Base-by-base conservation (phyloP, 1,139 yeast genomes). In the Entelexis sorbosivorans region DNA sequence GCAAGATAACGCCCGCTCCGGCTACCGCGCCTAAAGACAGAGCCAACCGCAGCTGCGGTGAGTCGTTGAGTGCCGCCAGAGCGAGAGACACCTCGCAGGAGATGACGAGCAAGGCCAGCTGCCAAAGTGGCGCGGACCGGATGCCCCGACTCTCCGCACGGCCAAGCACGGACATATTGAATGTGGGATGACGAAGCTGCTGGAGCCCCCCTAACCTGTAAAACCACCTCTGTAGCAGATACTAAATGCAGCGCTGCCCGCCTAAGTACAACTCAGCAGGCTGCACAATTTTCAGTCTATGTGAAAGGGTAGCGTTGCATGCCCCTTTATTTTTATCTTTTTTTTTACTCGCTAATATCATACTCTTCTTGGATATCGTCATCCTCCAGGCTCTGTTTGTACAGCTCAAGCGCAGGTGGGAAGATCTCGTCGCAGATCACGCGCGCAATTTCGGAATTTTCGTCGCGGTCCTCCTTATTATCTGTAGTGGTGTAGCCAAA, bases 351-450 rank as follows among this genome's bases (percentile, higher is more conserved):
- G 24, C 61, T 54, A 13, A 59, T 33, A 26, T 58, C 59, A 39
- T 53, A 57, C 44, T 57, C 61, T 14, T 55, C 60, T 11, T 50
- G 56, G 7, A 53, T 36, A 4, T 59, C 59, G 17, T 56, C 54
- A 5, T 56, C 60, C 13, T 52, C 52, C 11, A 31, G 36, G 14
- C 47, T 44, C 32, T 56, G 55, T 11, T 62, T 63, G 52, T 57
- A 68, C 52, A 64, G 60, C 52, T 68, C 67, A 28, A 67, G 57
- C 1, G 74, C 74, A 42, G 66, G 66, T 10, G 73, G 73, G 55
- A 58, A 70, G 9, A 70, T 50, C 31, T 69, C 73, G 28, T 68
- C 73, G 22, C 65, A 60, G 24, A 71, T 54, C 13, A 63, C 53
- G 49, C 63, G 56, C 4, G 73, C 73, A n/a, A 70, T 61, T 29